Percentiles rank a stretch among this genome's conserved stretches.
phyloP scores from a whole-genome alignment of 2,329 filamentous ascomycete genomes.

The Penicillium decumbens region DNA sequence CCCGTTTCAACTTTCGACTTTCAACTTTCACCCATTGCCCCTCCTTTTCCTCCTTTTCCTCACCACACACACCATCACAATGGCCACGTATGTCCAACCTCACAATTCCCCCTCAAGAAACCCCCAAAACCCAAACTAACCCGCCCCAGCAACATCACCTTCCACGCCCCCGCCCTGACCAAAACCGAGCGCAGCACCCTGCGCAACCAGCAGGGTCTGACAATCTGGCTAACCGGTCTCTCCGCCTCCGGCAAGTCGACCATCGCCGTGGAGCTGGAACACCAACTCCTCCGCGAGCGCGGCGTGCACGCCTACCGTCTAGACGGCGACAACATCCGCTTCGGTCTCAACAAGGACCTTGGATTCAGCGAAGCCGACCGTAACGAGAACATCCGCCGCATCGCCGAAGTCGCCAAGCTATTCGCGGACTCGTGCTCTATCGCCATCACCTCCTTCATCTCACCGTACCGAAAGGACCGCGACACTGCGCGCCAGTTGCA shows the following conservation, averaged over 20 bases:
- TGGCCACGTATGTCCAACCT: slow-evolving; percentile 34
- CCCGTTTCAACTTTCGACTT: slow-evolving; percentile 18
- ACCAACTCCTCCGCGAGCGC: slow-evolving; percentile 74
- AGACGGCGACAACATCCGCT: slow-evolving; percentile 97
- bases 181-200: slow-evolving; percentile 39
- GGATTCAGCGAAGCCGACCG: slow-evolving; percentile 90
- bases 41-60: slow-evolving; percentile 5
- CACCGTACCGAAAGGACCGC: slow-evolving; percentile 84
- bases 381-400: slow-evolving; percentile 96
- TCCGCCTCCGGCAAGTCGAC: slow-evolving; percentile 97
- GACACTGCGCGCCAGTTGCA: slow-evolving; percentile 78
- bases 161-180: slow-evolving; percentile 42
- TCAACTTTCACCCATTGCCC: neutral
- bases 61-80: slow-evolving; percentile 19
- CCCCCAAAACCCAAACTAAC: slow-evolving; percentile 5
- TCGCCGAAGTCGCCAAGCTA: slow-evolving; percentile 93
- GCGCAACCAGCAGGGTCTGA: slow-evolving; percentile 83
- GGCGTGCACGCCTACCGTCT: slow-evolving; percentile 82
- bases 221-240: slow-evolving; percentile 96
- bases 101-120: neutral
- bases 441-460: slow-evolving; percentile 94
- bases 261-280: slow-evolving; percentile 91
- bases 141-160: slow-evolving; percentile 43
- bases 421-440: slow-evolving; percentile 87
- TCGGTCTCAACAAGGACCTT: slow-evolving; percentile 95